Evolutionary conservation across 2,329 filamentous ascomycete species (phyloP), one percentile per base, ranked within the genome.

Genomic region (Aotearoamyces nothofagi): DNA sequence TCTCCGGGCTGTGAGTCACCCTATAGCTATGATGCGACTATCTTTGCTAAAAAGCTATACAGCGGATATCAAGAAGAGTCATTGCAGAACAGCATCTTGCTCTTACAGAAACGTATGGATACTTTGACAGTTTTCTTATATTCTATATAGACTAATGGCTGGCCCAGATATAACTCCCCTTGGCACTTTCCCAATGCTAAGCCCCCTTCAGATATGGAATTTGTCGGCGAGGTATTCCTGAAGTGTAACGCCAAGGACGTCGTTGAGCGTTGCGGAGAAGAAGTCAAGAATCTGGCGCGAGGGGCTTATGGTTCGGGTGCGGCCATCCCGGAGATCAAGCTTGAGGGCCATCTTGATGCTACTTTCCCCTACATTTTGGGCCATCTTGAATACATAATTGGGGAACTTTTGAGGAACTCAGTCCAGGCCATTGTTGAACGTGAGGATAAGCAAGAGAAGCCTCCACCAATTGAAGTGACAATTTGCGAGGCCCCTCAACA

Each of bases 31-130:
- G 15, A 3, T 9, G n/a, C 7, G 9, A 14, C 26, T 15, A 17
- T 5, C 5, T 11, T 24, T 15, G n/a, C 19, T 24, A 29, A 31
- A 15, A 24, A 15, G 20, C 33, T 17, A 26, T 31, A 10, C 41
- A 90, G 80, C 72, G 90, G 34, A 98, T 98, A 42, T 94, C 86
- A 24, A 76, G 90, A 34, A 74, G 92, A 37, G 90, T 96, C 40
- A 98, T 98, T 47, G 90, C 90, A 17, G 90, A 98, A 54, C 90
- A 98, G 47, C 90, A 98, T 49, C 71, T 98, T 20, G 84, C 90
- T 7, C 66, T 98, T 11, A 93, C 86, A 4, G 86, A 96, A 42
- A 94, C 86, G n/a, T n/a, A n/a, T n/a, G n/a, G n/a, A n/a, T n/a
- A n/a, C n/a, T n/a, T n/a, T n/a, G n/a, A n/a, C n/a, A n/a, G n/a